Evolutionary conservation across 768 basidiomycete genomes (phyloP).

Genomic region (Porphyrellus cyaneotinctus): DNA sequence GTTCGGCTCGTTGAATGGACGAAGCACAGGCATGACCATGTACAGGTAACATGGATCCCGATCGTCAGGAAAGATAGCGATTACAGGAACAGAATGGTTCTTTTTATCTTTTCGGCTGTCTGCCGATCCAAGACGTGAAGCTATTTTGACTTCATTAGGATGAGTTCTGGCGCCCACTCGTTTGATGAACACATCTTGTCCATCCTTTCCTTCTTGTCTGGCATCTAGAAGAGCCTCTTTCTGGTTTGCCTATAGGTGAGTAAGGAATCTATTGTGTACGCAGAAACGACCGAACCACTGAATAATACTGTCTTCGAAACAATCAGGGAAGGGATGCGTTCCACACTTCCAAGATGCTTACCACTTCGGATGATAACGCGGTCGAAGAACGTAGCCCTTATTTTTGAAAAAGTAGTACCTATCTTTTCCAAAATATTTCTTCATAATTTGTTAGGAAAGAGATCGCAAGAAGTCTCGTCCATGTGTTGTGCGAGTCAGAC

Average conservation of each 20-base stretch:
- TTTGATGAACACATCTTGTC: constrained; percentile 15
- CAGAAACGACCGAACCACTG: constrained; percentile 3
- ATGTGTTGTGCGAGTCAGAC: no score
- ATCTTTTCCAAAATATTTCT: constrained; percentile 18
- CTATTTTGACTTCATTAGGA: constrained; percentile 1
- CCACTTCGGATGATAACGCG: constrained; percentile 27
- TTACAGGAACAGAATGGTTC: constrained; percentile 26
- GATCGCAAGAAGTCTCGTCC: neutral
- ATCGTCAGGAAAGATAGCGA: constrained; percentile 14
- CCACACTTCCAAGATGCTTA: constrained; percentile 26
- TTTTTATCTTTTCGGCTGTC: neutral
- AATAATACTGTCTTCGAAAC: constrained; percentile 7
- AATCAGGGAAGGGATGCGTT: neutral
- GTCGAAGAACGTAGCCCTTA: constrained; percentile 23
- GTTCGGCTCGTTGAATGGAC: constrained; percentile 19
- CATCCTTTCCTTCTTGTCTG: neutral
- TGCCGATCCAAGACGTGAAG: constrained; percentile 1
- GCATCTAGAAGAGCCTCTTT: constrained; percentile 9
- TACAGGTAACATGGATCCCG: constrained; percentile 13
- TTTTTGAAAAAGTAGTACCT: constrained; percentile 14
- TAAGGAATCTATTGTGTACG: neutral
- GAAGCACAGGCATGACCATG: constrained; percentile 29
- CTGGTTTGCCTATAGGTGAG: neutral
- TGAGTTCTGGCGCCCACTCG: neutral
- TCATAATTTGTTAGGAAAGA: neutral